Evolutionary conservation across 148 eudicot species (phyloP).

Genomic region (Pharnaceum exiguum): DNA sequence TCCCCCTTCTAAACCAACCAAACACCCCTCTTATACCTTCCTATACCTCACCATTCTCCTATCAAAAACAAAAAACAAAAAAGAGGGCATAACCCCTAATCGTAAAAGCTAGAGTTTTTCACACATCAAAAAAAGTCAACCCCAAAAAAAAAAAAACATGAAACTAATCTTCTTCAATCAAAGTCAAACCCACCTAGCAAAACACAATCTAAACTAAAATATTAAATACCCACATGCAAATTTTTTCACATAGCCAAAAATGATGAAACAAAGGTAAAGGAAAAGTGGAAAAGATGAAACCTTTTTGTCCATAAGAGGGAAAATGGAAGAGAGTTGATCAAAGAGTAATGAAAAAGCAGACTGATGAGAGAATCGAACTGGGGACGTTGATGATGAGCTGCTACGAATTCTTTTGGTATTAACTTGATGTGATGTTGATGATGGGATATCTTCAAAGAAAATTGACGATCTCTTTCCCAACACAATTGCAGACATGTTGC

Average conservation of each 20-base stretch:
- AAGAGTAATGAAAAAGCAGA: conserved; percentile 30
- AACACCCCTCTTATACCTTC: no score
- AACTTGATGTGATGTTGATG: conserved; percentile 35
- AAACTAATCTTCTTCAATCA: no score
- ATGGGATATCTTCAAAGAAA: conserved; percentile 66
- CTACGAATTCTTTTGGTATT: conserved; percentile 28
- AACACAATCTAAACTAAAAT: neutral
- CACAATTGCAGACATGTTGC: conserved; percentile 79
- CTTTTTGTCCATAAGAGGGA: conserved; percentile 78
- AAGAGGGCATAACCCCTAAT: no score
- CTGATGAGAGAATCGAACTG: conserved; percentile 19
- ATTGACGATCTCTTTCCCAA: conserved; percentile 87
- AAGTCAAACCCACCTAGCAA: no score
- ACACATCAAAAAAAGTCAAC: no score
- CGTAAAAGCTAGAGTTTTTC: no score
- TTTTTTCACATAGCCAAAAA: neutral
- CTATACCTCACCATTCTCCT: no score
- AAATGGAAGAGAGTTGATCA: conserved; percentile 55
- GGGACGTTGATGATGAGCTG: conserved; percentile 47
- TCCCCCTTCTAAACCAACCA: no score
- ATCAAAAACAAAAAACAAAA: no score
- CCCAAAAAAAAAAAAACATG: no score
- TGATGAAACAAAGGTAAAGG: neutral
- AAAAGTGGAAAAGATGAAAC: conserved; percentile 22
- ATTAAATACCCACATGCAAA: conserved; percentile 3